Evolutionary conservation across 164 flowering plant genomes (phyloP).

Genomic region (Dillenia turbinata): DNA sequence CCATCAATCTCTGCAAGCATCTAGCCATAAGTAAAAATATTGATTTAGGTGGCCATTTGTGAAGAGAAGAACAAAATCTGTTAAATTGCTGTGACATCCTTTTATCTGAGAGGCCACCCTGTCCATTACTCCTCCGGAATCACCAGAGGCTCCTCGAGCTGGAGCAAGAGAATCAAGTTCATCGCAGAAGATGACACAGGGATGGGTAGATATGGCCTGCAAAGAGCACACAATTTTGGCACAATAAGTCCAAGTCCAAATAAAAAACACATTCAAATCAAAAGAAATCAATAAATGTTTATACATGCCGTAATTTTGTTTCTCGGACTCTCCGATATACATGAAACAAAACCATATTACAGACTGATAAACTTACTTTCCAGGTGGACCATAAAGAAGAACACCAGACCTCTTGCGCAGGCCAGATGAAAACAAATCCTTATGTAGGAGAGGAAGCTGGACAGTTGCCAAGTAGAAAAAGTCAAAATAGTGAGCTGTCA

Average conservation of each 20-base stretch:
- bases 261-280: neutral
- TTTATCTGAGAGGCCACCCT: slow-evolving; percentile 95
- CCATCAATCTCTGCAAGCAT: slow-evolving; percentile 99
- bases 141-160: slow-evolving; percentile 98
- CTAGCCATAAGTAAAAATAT: slow-evolving; percentile 29
- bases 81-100: neutral
- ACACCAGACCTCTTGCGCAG: slow-evolving; percentile 93
- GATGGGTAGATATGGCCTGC: slow-evolving; percentile 94
- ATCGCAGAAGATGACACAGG: slow-evolving; percentile 96
- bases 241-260: neutral
- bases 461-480: neutral
- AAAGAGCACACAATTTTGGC: slow-evolving; percentile 9
- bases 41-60: neutral
- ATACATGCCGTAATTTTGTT: neutral
- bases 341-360: slow-evolving; percentile 4
- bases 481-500: neutral
- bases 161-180: slow-evolving; percentile 99
- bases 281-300: neutral
- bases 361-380: slow-evolving; percentile 50
- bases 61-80: slow-evolving; percentile 4
- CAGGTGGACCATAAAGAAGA: slow-evolving; percentile 99
- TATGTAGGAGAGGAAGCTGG: slow-evolving; percentile 90
- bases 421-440: slow-evolving; percentile 92
- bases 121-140: slow-evolving; percentile 99
- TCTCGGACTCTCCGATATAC: slow-evolving; percentile 44